A percentile compares a stretch with the other conserved stretches of the same genome.
Evolutionary conservation across 116 monocot genomes (phyloP).

Genomic region (Phalaenopsis hybrid): DNA sequence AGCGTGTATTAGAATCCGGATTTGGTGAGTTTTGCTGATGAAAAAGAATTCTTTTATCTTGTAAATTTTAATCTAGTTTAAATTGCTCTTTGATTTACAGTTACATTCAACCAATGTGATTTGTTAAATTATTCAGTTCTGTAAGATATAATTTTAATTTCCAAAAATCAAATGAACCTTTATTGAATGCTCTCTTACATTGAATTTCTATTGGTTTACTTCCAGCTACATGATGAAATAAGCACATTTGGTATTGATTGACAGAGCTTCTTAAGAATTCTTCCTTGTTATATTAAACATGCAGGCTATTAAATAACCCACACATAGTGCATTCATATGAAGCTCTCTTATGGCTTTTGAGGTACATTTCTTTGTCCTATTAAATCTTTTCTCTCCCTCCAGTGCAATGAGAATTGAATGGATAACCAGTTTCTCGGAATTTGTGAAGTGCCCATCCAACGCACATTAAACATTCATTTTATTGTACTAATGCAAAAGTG

Average conservation of each 20-base stretch:
- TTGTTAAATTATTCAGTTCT: neutral
- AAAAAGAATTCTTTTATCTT: no score
- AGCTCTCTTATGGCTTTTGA: slow-evolving; percentile 64
- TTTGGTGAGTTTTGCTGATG: no score
- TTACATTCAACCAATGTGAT: neutral
- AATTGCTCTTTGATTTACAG: no score
- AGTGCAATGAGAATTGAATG: neutral
- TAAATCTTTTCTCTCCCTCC: neutral
- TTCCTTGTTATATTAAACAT: slow-evolving; percentile 7
- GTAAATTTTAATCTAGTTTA: no score
- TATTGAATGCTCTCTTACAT: neutral
- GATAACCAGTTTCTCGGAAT: neutral
- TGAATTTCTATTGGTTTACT: neutral
- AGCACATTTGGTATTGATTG: neutral
- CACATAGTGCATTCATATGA: slow-evolving; percentile 43
- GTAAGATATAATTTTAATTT: neutral
- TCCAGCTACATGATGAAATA: neutral
- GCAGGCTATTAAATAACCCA: slow-evolving; percentile 63
- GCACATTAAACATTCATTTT: neutral
- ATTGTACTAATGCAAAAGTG: neutral
- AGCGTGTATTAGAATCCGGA: no score
- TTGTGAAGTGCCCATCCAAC: neutral
- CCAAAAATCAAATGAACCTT: neutral
- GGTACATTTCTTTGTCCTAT: slow-evolving; percentile 30
- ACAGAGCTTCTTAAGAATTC: neutral